Evolutionary conservation across 139 green algal species (phyloP).

Genomic region (Ettlia oleoabundans): DNA sequence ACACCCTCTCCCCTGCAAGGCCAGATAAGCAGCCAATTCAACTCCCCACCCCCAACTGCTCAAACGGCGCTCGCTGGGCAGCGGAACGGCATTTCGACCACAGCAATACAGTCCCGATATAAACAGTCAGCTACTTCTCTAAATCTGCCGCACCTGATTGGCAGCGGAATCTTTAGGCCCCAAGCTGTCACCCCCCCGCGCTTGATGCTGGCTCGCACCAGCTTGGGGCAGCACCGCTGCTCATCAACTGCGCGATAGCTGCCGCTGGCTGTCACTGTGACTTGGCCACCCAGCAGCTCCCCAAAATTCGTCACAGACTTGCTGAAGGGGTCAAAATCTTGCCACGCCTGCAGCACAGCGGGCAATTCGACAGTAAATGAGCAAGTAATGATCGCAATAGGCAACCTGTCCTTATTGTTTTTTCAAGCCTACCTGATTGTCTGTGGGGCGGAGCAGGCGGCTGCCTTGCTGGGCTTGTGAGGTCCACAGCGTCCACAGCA

Average conservation of each 20-base stretch:
- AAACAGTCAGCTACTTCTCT: too few species aligned
- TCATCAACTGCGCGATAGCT: background rate
- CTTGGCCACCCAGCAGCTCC: background rate
- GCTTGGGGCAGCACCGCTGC: conserved; percentile 1
- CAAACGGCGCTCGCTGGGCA: background rate
- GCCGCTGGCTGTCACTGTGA: background rate
- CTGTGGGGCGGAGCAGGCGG: background rate
- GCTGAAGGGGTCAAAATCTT: conserved; percentile 11
- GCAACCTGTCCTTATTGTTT: too few species aligned
- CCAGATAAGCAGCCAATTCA: background rate
- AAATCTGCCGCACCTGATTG: conserved; percentile 21
- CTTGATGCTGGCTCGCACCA: conserved; percentile 13
- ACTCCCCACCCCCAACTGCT: background rate
- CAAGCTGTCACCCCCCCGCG: background rate
- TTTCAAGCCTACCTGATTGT: conserved; percentile 14
- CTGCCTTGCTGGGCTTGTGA: background rate
- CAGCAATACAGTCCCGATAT: background rate
- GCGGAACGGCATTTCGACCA: background rate
- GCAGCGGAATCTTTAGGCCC: background rate
- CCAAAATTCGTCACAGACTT: background rate
- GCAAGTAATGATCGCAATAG: too few species aligned
- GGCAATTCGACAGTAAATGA: too few species aligned
- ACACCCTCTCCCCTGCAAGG: conserved; percentile 2
- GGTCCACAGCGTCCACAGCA: conserved; percentile 7
- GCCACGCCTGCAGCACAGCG: background rate